These are phyloP conservation scores for Mrakia frigida DNA, from an alignment of 768 basidiomycete genomes.

Conservation along the genomic window DNA sequence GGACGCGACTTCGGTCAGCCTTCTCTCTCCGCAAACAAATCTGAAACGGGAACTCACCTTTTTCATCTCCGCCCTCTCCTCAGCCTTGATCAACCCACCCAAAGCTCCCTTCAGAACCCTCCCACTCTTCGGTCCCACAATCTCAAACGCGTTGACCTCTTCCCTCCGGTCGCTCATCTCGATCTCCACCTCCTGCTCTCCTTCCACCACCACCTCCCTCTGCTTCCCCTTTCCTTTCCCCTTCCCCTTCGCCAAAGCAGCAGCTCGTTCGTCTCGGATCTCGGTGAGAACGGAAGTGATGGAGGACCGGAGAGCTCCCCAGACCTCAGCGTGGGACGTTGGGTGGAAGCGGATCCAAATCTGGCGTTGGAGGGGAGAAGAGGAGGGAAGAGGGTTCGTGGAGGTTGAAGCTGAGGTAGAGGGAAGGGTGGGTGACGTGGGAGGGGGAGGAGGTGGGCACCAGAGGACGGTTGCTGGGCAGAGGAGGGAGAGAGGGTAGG, in stretches of 20 bases:
- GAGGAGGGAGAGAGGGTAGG: conserved; percentile 23
- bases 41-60: neutral
- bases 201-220: conserved; percentile 22
- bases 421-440: neutral
- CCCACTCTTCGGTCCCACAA: conserved; percentile 78
- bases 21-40: neutral
- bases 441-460: conserved; percentile 9
- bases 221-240: conserved; percentile 16
- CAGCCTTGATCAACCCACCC: conserved; percentile 39
- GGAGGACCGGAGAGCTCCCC: conserved; percentile 52
- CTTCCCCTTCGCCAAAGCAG: neutral
- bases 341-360: conserved; percentile 82
- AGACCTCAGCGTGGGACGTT: conserved; percentile 57
- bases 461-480: conserved; percentile 29
- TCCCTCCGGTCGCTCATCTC: conserved; percentile 68
- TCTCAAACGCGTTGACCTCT: conserved; percentile 73
- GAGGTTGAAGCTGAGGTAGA: neutral
- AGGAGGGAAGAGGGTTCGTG: no score
- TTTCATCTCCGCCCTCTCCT: conserved; percentile 18
- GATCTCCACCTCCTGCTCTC: conserved; percentile 42
- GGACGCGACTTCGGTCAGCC: neutral
- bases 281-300: conserved; percentile 53
- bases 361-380: conserved; percentile 39
- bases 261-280: conserved; percentile 40
- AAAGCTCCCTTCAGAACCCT: conserved; percentile 55